Evolutionary conservation across 129 eudicot genomes (phyloP), one percentile per base, ranked within the genome.

Genomic region (Ambrosia trifida): DNA sequence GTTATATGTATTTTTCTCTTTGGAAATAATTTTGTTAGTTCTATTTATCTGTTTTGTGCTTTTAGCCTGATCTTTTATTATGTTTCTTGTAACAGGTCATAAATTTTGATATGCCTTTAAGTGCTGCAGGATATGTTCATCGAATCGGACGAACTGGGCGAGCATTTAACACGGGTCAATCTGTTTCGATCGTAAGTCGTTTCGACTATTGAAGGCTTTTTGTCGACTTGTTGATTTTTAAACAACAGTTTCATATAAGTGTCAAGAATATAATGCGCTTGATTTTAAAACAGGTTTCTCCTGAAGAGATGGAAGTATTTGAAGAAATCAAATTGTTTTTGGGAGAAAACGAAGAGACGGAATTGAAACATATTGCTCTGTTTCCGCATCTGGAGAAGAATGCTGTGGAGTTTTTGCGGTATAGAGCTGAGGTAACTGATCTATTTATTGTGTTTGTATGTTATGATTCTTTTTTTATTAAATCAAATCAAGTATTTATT

Each of bases 131-230:
- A 43, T 95, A 95, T 67, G 88, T 95, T 65, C 99, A 95, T 76
- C 95, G 97, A 62, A 95, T 95, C 60, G 99, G 99, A 49, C 91
- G 97, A 60, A 95, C 99, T 13, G 99, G 99, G 76, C 91, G 99
- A 74, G 97, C 97, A 14, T 88, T 78, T 79, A 88, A 76, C 51
- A 84, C 89, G 19, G 99, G 99, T 59, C 97, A 88, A 78, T 95
- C 99, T 66, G 88, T 95, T 40, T 95, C 99, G 59, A 83, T 95
- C 64, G 99, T 90, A 83, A 81, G 97, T 35, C 60, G 45, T 49
- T 68, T 66, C 24, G 58, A 53, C 64, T 47, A 58, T 49, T 38
- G 67, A 28, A 74, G 61, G 60, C 46, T 58, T 20, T 54, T 36
- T 53, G 11, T 43, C 49, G 18, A 35, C 17, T 41, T 56, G 16